Conservation (phyloP, 176 grass and related monocot genomes). For the Chrysopogon serrulatus region DNA sequence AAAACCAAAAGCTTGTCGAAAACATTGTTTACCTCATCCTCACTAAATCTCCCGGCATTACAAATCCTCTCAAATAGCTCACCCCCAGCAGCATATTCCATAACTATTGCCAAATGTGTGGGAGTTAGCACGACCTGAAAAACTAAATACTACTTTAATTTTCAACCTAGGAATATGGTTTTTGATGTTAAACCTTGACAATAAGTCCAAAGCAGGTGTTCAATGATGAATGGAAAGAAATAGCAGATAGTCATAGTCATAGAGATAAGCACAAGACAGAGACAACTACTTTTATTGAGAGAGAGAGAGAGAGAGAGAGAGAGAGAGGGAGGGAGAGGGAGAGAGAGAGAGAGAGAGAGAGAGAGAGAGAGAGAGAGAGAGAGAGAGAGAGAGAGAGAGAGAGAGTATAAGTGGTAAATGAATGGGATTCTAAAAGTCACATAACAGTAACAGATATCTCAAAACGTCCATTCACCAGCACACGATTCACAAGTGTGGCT, state of each 20-base stretch:
- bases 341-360: not conserved
- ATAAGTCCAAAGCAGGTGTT: not conserved
- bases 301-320: not conserved
- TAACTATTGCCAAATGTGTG: slow-evolving; percentile 95
- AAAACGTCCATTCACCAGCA: not conserved
- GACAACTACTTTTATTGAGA: not conserved
- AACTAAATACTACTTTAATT: slow-evolving; percentile 27
- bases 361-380: not conserved
- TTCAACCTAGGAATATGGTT: not conserved
- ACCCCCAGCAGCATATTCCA: slow-evolving; percentile 93
- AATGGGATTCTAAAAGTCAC: not conserved
- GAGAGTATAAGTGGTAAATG: not conserved
- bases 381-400: not conserved
- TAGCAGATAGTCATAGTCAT: not conserved
- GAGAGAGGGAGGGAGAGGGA: not conserved
- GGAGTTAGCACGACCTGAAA: slow-evolving; percentile 91
- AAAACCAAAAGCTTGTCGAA: not conserved
- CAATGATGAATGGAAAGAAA: not conserved
- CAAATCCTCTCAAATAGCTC: slow-evolving; percentile 95
- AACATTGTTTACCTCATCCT: slow-evolving; percentile 67
- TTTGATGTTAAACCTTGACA: not conserved
- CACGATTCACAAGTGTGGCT: not conserved
- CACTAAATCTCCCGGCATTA: slow-evolving; percentile 86
- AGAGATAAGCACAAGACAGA: not conserved
- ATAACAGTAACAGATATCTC: not conserved